Evolutionary conservation across 768 basidiomycete genomes (phyloP), one percentile per base, ranked within the genome.

Genomic region (Pilatotrama ljubarskyi): DNA sequence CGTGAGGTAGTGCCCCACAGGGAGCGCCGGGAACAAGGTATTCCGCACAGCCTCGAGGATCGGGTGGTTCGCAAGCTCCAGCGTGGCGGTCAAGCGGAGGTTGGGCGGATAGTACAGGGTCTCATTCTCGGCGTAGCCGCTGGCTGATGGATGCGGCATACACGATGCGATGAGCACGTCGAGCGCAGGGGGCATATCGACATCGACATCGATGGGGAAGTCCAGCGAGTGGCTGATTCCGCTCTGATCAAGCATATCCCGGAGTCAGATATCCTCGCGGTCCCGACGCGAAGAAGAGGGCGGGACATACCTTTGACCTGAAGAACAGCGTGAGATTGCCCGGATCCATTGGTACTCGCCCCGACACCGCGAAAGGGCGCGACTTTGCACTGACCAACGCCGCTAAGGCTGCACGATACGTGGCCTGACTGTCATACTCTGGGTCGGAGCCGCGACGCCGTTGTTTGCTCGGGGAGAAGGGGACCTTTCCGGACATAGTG

Each of bases 51-150:
- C 85, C 63, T 91, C 90, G 61, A 93, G 82, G 69, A 93, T 86
- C 3, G 91, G 91, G 68, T 90, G 88, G 70, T 87, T 91, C 18
- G 90, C 81, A 62, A 93, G 80, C 66, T 93, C 91, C 64, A 93
- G 82, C 0, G 91, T 87, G 24, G 87, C 78, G 0, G 88, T 90
- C 58, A 91, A 74, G 17, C 90, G 87, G 47, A 90, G 84, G 53
- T 80, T 86, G 8, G 84, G 77, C 8, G 90, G 91, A 72, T 85
- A 93, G 72, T 84, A 86, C 20, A 90, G 78, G 0, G 87, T 84
- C 64, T 90, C 88, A 61, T 79, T 81, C 57, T 84, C 83, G 1
- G 79, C 75, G 66, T 59, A 61, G 26, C 55, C 59, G 18, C 20
- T 51, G 22, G 46, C 11, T 20, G 61, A 40, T 25, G 67, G 63